Conservation (phyloP, 768 basidiomycete species). For the Psilocybe tampanensis region DNA sequence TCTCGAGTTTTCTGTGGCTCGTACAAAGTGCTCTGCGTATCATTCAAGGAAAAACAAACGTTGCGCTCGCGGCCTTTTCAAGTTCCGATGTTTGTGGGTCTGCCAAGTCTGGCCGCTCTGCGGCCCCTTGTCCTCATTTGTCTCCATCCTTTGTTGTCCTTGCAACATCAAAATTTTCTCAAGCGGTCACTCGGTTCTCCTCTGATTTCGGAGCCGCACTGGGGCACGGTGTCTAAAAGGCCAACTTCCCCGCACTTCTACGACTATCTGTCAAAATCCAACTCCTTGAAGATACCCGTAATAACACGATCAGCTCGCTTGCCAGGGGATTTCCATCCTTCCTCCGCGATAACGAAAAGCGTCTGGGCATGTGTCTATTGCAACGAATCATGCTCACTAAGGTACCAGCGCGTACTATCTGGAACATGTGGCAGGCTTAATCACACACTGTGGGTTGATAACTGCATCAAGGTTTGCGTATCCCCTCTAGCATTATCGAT, state of each 20-base stretch:
- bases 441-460: background rate
- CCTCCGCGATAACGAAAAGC: background rate
- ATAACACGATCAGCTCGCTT: constrained; percentile 5
- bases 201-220: constrained; percentile 7
- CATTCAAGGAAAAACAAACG: too few species aligned
- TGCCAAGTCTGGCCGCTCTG: background rate
- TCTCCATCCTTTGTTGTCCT: background rate
- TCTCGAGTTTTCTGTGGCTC: too few species aligned
- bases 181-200: background rate
- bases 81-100: background rate
- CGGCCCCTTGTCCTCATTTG: background rate
- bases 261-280: background rate
- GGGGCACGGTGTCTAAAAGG: constrained; percentile 3
- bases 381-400: background rate
- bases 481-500: constrained; percentile 3
- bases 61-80: too few species aligned
- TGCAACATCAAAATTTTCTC: background rate
- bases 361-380: background rate
- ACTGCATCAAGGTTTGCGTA: background rate
- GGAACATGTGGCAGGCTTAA: background rate
- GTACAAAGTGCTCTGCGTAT: too few species aligned
- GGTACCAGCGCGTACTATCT: background rate
- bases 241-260: constrained; percentile 8
- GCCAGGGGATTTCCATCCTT: constrained; percentile 9
- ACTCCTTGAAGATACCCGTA: background rate